Evolutionary conservation across 2,329 filamentous ascomycete species (phyloP).

Genomic region (Pseudocercospora cruenta): DNA sequence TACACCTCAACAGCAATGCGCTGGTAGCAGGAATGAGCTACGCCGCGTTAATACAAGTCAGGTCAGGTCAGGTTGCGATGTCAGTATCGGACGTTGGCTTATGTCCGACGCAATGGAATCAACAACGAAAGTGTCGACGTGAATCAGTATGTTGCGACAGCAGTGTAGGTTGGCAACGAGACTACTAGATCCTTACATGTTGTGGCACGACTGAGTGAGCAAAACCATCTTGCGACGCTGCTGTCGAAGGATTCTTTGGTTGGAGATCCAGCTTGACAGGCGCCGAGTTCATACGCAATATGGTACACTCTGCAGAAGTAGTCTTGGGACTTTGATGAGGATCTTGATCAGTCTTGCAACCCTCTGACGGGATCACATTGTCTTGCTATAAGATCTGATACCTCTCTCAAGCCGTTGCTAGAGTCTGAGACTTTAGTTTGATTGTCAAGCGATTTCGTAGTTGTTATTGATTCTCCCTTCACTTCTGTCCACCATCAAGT

Average conservation of each 20-base stretch:
- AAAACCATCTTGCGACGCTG: background rate
- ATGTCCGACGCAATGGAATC: no score
- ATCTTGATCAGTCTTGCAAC: no score
- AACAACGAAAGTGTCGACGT: no score
- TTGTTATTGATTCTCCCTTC: background rate
- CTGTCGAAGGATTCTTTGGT: background rate
- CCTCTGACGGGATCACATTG: no score
- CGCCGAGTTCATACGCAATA: background rate
- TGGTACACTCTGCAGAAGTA: background rate
- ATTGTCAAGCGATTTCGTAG: no score
- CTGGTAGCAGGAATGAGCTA: background rate
- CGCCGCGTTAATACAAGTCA: background rate
- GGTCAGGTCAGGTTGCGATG: background rate
- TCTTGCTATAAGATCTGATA: no score
- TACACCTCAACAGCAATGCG: background rate
- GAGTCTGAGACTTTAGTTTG: no score
- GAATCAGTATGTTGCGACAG: background rate
- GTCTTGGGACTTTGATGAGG: background rate
- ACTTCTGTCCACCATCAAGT: background rate
- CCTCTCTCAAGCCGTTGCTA: no score
- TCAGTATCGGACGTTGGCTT: no score
- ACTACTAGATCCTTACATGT: background rate
- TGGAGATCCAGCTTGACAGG: background rate
- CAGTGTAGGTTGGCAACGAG: background rate
- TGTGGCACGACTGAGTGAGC: background rate